Evolutionary conservation across 805 yeast species (phyloP).

Genomic region (Teunomyces aglyptinius): DNA sequence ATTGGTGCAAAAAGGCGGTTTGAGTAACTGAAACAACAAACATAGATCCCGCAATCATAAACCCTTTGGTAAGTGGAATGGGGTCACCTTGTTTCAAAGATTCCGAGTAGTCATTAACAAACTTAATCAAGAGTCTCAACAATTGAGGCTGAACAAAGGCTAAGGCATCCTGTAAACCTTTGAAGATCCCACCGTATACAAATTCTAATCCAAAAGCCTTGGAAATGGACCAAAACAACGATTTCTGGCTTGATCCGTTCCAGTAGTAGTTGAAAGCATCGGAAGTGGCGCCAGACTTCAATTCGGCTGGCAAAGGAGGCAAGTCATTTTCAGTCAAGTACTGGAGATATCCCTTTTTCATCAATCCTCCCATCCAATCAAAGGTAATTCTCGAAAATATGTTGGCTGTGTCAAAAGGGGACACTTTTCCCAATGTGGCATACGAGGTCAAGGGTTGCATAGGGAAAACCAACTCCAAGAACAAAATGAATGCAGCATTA

Average conservation of each 20-base stretch:
- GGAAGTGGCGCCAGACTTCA: slow-evolving; percentile 55
- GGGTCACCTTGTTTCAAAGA: slow-evolving; percentile 36
- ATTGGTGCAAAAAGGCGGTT: slow-evolving; percentile 74
- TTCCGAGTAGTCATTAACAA: slow-evolving; percentile 40
- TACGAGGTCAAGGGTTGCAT: slow-evolving; percentile 17
- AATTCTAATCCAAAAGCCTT: slow-evolving; percentile 75
- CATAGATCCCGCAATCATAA: slow-evolving; percentile 74
- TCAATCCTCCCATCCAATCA: slow-evolving; percentile 86
- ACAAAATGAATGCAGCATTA: slow-evolving; percentile 40
- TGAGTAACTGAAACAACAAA: slow-evolving; percentile 73
- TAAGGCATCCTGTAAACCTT: slow-evolving; percentile 69
- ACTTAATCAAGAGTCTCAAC: slow-evolving; percentile 61
- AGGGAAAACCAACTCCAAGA: slow-evolving; percentile 45
- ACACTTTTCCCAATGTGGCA: slow-evolving; percentile 8
- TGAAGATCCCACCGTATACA: slow-evolving; percentile 67
- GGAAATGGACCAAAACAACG: slow-evolving; percentile 60
- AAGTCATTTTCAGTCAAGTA: slow-evolving; percentile 61
- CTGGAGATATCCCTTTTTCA: slow-evolving; percentile 71
- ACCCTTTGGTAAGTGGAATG: slow-evolving; percentile 68
- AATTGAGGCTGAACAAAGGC: slow-evolving; percentile 86
- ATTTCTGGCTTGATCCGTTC: slow-evolving; percentile 50
- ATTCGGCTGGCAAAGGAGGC: slow-evolving; percentile 70
- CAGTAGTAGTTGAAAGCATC: slow-evolving; percentile 55
- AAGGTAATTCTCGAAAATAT: slow-evolving; percentile 76
- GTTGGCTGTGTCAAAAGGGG: slow-evolving; percentile 51